A percentile compares a stretch with the other conserved stretches of the same genome.
phyloP scores from a whole-genome alignment of 1,284 basidiomycete genomes.

The Malassezia yamatoensis region DNA sequence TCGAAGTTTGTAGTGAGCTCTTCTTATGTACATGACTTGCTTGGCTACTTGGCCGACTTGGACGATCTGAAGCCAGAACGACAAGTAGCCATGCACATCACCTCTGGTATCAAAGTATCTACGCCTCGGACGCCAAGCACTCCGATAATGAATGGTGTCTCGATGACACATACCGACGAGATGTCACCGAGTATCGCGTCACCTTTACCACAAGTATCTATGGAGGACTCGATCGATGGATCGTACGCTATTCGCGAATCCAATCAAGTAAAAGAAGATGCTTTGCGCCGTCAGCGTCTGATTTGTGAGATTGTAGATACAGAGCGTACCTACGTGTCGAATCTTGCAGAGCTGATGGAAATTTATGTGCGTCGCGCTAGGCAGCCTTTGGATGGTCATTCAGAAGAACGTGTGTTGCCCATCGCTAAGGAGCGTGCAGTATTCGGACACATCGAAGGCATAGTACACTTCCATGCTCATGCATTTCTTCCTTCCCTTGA shows the following conservation, averaged over 20 bases:
- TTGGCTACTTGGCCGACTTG: conserved; percentile 89
- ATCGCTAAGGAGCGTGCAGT: conserved; percentile 74
- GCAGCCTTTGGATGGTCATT: conserved; percentile 53
- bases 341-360: conserved; percentile 79
- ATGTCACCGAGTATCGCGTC: background rate
- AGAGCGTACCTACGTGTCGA: conserved; percentile 87
- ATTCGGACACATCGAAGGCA: conserved; percentile 78
- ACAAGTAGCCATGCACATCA: conserved; percentile 1
- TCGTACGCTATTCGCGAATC: background rate
- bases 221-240: background rate
- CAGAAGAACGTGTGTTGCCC: conserved; percentile 69
- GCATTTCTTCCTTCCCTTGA: conserved; percentile 84
- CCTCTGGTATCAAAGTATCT: background rate
- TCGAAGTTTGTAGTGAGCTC: background rate
- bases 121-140: background rate
- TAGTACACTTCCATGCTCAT: conserved; percentile 82
- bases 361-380: conserved; percentile 84
- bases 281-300: conserved; percentile 36
- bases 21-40: conserved; percentile 51
- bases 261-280: conserved; percentile 34
- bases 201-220: background rate
- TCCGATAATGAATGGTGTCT: background rate
- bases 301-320: conserved; percentile 58
- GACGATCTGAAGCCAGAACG: conserved; percentile 58
- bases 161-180: background rate